Evolutionary conservation across 2,329 filamentous ascomycete genomes (phyloP).

Genomic region (Calonectria multiphialidica): DNA sequence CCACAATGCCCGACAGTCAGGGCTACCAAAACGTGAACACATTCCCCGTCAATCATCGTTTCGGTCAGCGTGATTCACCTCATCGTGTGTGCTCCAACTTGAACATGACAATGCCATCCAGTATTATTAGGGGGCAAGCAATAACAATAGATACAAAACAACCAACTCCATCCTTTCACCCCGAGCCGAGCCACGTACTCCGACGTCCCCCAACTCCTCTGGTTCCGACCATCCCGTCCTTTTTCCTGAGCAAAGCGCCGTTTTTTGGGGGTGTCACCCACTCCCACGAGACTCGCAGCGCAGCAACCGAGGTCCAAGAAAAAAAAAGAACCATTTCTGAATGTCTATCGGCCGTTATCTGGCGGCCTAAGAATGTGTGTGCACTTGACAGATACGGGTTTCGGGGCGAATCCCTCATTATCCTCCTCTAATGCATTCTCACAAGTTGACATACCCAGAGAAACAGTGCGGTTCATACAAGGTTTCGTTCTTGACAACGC

Average conservation of each 20-base stretch:
- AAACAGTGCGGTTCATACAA: neutral
- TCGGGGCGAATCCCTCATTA: neutral
- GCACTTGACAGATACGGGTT: neutral
- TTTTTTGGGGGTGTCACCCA: neutral
- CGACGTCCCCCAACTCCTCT: conserved; percentile 10
- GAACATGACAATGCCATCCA: conserved; percentile 10
- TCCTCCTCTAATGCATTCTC: neutral
- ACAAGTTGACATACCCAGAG: neutral
- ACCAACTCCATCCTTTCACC: conserved; percentile 16
- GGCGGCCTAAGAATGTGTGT: neutral
- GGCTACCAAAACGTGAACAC: neutral
- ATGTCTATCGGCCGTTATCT: neutral
- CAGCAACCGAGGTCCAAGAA: neutral
- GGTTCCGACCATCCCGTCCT: neutral
- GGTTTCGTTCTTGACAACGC: neutral
- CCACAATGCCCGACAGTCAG: neutral
- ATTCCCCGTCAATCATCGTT: neutral
- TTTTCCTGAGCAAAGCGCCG: conserved; percentile 7
- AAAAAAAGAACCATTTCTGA: neutral
- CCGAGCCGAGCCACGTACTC: conserved; percentile 12
- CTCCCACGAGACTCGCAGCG: neutral
- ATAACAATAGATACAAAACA: conserved; percentile 17
- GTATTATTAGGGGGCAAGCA: conserved; percentile 14
- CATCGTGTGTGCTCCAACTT: neutral
- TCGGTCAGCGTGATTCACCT: neutral